Evolutionary conservation across 2,329 filamentous ascomycete species (phyloP).

Genomic region (Fusarium sp.): DNA sequence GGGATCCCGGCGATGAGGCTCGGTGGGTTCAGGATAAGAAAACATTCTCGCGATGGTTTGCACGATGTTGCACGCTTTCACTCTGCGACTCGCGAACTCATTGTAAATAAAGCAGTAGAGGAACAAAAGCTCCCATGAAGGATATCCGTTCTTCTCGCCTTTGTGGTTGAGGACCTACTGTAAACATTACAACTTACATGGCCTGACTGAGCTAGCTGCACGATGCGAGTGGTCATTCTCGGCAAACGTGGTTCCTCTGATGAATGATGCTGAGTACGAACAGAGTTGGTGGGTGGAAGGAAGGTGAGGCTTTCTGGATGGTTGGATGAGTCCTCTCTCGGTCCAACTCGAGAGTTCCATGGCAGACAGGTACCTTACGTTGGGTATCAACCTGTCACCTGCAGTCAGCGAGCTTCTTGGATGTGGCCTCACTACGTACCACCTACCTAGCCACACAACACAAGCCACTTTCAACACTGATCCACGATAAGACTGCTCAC

Average conservation of each 20-base stretch:
- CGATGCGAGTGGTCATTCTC: constrained; percentile 11
- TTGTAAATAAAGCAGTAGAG: constrained; percentile 4
- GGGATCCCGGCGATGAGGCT: constrained; percentile 28
- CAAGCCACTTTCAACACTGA: neutral
- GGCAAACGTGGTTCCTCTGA: constrained; percentile 27
- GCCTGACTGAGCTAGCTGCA: constrained; percentile 19
- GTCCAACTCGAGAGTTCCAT: neutral
- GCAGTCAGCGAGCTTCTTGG: neutral
- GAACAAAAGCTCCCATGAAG: constrained; percentile 24
- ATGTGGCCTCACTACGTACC: neutral
- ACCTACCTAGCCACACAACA: neutral
- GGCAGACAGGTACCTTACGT: neutral
- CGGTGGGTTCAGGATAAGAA: constrained; percentile 27
- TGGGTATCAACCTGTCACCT: neutral
- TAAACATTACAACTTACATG: constrained; percentile 20
- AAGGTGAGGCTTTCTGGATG: neutral
- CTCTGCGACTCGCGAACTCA: neutral
- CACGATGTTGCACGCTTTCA: constrained; percentile 6
- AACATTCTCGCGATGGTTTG: constrained; percentile 15
- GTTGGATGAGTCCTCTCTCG: neutral
- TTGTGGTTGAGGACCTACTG: neutral
- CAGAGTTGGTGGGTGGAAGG: constrained; percentile 3
- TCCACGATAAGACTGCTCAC: neutral
- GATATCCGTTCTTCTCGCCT: neutral
- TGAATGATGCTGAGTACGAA: neutral